phyloP scores from a whole-genome alignment of 2,329 filamentous ascomycete species.

The Aspergillus fijiensis region DNA sequence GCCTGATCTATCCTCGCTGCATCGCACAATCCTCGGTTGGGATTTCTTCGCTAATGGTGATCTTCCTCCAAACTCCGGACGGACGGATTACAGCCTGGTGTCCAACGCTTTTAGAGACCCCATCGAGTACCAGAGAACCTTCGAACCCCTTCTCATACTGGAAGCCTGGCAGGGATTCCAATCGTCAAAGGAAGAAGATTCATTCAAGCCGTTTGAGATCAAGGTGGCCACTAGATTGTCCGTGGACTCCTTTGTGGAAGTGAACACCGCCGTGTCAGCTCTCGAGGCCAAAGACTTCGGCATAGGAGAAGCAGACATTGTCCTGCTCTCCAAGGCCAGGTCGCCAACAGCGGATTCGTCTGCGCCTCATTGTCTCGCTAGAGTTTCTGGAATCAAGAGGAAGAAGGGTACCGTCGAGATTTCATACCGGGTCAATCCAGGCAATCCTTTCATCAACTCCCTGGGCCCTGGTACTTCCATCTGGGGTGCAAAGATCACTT shows the following conservation, averaged over 20 bases:
- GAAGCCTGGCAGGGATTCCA: constrained; percentile 97
- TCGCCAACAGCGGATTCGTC: constrained; percentile 66
- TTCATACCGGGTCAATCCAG: constrained; percentile 76
- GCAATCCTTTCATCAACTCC: constrained; percentile 60
- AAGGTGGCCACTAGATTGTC: constrained; percentile 84
- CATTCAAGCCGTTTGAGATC: constrained; percentile 77
- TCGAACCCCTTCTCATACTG: constrained; percentile 83
- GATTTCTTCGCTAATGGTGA: constrained; percentile 90
- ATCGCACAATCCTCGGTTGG: constrained; percentile 86
- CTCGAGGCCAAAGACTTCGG: constrained; percentile 68
- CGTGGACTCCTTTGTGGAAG: constrained; percentile 89
- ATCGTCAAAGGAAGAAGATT: constrained; percentile 82
- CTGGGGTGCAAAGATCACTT: constrained; percentile 79
- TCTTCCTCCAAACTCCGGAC: constrained; percentile 72
- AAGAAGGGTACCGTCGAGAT: constrained; percentile 83
- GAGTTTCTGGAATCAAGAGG: constrained; percentile 74
- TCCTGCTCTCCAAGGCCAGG: constrained; percentile 74
- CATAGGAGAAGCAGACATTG: constrained; percentile 80
- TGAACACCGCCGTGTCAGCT: constrained; percentile 77
- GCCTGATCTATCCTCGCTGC: constrained; percentile 80
- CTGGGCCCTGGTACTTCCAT: constrained; percentile 70
- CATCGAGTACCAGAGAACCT: constrained; percentile 79
- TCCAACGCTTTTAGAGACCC: constrained; percentile 75
- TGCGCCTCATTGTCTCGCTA: constrained; percentile 78
- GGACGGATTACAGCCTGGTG: constrained; percentile 71